These are phyloP conservation scores for Calonectria pteridis DNA, from an alignment of 2,329 filamentous ascomycete species.

Conservation along the genomic window DNA sequence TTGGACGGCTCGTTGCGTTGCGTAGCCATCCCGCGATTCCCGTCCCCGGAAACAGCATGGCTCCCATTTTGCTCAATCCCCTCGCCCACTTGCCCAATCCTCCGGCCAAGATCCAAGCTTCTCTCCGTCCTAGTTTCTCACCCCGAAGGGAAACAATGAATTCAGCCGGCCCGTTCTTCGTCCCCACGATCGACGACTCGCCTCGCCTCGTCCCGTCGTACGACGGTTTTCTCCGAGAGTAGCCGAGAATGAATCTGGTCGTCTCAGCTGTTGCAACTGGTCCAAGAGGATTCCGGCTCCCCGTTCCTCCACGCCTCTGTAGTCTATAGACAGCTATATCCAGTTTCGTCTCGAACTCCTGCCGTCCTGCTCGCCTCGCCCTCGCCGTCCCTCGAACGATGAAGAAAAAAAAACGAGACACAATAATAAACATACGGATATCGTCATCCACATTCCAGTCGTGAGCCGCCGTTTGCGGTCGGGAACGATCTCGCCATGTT, in stretches of 20 bases:
- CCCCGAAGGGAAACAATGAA: neutral
- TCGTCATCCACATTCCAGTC: constrained; percentile 27
- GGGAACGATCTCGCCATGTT: neutral
- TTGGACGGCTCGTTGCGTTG: constrained; percentile 6
- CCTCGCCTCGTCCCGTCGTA: constrained; percentile 26
- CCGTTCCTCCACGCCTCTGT: neutral
- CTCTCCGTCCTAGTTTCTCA: neutral
- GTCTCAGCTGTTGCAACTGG: neutral
- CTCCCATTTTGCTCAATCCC: neutral
- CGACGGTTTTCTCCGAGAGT: neutral
- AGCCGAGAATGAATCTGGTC: neutral
- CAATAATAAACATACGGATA: neutral
- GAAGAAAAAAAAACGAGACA: neutral
- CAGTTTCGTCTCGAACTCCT: neutral
- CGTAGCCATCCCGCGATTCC: constrained; percentile 22
- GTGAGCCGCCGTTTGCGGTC: constrained; percentile 14
- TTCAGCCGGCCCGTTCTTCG: neutral
- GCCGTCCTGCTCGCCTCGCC: neutral
- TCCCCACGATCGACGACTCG: constrained; percentile 10
- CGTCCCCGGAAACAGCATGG: constrained; percentile 22
- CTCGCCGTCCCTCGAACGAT: constrained; percentile 5
- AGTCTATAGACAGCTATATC: neutral
- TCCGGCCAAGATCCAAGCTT: neutral
- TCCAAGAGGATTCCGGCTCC: neutral
- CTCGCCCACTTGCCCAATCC: neutral